Evolutionary conservation across 2,329 filamentous ascomycete species (phyloP).

Genomic region (Nemania sp.): DNA sequence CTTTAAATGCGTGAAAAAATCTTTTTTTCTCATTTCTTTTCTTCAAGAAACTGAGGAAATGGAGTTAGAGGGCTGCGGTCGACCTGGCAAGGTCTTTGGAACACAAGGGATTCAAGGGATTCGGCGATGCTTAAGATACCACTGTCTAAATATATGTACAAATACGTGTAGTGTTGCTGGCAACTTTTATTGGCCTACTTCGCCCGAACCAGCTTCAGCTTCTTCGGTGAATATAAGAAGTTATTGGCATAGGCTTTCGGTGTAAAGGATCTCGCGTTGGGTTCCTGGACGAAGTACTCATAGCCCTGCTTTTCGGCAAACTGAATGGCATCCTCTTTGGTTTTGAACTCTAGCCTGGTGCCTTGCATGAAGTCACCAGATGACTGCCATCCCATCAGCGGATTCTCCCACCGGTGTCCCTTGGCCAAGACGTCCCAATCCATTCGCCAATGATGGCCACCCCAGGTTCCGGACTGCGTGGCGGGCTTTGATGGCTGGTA

Average conservation of each 20-base stretch:
- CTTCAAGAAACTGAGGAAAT: background rate
- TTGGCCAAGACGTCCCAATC: slow-evolving; percentile 95
- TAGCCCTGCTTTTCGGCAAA: slow-evolving; percentile 99
- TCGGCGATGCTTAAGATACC: slow-evolving; percentile 23
- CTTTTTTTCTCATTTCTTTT: too few species aligned
- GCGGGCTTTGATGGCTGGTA: slow-evolving; percentile 92
- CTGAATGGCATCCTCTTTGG: slow-evolving; percentile 89
- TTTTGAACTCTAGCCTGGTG: slow-evolving; percentile 85
- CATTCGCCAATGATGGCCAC: slow-evolving; percentile 88
- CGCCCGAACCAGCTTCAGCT: slow-evolving; percentile 84
- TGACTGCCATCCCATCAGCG: slow-evolving; percentile 97
- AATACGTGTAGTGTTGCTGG: slow-evolving; percentile 13
- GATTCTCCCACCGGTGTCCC: slow-evolving; percentile 98
- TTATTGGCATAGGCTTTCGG: slow-evolving; percentile 98
- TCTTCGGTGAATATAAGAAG: slow-evolving; percentile 82
- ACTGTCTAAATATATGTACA: slow-evolving; percentile 32
- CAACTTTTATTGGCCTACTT: slow-evolving; percentile 61
- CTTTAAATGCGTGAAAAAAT: background rate
- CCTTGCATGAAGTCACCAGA: slow-evolving; percentile 95
- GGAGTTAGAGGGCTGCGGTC: background rate
- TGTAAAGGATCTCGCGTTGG: slow-evolving; percentile 81
- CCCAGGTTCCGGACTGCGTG: slow-evolving; percentile 91
- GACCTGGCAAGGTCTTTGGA: background rate
- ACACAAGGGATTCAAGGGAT: background rate
- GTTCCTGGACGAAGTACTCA: slow-evolving; percentile 98